Percentiles rank a stretch among this genome's conserved stretches.
Evolutionary conservation across 2,329 filamentous ascomycete genomes (phyloP).

Genomic region (Trichoderma asperellum): DNA sequence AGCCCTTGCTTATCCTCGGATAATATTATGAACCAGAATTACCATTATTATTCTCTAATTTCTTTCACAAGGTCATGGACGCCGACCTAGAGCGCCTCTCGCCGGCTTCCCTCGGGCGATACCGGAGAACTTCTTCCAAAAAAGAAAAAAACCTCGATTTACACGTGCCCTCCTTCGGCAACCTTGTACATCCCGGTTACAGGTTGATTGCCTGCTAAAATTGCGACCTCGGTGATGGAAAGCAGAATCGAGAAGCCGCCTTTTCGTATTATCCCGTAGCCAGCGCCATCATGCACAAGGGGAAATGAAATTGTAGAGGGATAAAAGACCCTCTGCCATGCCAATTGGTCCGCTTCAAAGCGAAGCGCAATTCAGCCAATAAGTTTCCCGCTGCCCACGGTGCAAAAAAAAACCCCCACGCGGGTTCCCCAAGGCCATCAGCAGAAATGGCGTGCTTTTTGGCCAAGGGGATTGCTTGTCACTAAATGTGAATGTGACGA

Average conservation of each 20-base stretch:
- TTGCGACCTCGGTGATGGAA: constrained; percentile 17
- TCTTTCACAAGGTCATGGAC: background rate
- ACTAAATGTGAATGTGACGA: constrained; percentile 11
- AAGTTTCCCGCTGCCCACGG: background rate
- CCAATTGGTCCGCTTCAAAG: constrained; percentile 12
- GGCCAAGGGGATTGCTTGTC: constrained; percentile 5
- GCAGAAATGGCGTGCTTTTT: constrained; percentile 22
- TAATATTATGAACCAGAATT: background rate
- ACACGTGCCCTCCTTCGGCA: constrained; percentile 1
- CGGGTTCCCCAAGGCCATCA: background rate
- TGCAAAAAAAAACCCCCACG: constrained; percentile 15
- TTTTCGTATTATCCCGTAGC: background rate
- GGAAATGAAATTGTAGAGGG: background rate
- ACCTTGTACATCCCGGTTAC: background rate
- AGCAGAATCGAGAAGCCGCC: background rate
- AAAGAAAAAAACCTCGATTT: background rate
- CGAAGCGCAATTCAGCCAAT: background rate
- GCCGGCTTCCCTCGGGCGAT: background rate
- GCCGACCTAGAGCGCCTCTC: background rate
- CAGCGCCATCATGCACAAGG: background rate
- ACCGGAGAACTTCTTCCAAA: background rate
- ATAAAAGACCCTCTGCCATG: background rate
- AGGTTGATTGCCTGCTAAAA: background rate
- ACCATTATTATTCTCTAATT: background rate
- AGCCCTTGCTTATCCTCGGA: background rate